These are phyloP conservation scores for Scutellaria baicalensis DNA, from an alignment of 257 asterid species.

Conservation along the genomic window DNA sequence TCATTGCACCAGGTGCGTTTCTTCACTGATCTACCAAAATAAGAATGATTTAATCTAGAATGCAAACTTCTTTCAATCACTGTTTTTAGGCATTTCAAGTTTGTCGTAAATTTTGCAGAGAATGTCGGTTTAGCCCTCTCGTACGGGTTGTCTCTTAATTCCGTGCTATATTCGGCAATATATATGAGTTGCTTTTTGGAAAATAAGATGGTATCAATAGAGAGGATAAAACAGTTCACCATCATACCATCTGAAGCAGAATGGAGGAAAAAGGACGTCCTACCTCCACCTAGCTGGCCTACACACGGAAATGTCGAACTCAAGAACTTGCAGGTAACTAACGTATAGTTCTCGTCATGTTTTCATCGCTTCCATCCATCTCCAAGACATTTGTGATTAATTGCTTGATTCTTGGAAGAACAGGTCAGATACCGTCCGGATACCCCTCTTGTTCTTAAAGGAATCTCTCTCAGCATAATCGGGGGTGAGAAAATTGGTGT, in stretches of 20 bases:
- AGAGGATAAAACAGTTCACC: slow-evolving; percentile 87
- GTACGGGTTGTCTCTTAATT: slow-evolving; percentile 78
- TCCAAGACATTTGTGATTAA: not conserved
- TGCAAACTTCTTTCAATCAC: no score
- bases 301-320: slow-evolving; percentile 63
- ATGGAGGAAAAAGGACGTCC: slow-evolving; percentile 55
- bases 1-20: slow-evolving; percentile 77
- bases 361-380: not conserved
- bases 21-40: not conserved
- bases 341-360: not conserved
- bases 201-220: slow-evolving; percentile 93
- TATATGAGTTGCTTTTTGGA: slow-evolving; percentile 79
- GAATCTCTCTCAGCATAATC: slow-evolving; percentile 58
- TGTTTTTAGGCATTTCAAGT: no score
- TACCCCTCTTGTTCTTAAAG: slow-evolving; percentile 82
- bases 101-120: slow-evolving; percentile 35
- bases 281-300: slow-evolving; percentile 84
- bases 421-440: slow-evolving; percentile 90
- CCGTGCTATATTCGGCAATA: slow-evolving; percentile 56
- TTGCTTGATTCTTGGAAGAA: slow-evolving; percentile 1
- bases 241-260: slow-evolving; percentile 80
- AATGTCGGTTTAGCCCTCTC: slow-evolving; percentile 85
- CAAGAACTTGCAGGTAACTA: slow-evolving; percentile 48
- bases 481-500: slow-evolving; percentile 97
- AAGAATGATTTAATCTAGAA: no score